phyloP scores from a whole-genome alignment of 2,329 filamentous ascomycete species.

The Mariannaea elegans region DNA sequence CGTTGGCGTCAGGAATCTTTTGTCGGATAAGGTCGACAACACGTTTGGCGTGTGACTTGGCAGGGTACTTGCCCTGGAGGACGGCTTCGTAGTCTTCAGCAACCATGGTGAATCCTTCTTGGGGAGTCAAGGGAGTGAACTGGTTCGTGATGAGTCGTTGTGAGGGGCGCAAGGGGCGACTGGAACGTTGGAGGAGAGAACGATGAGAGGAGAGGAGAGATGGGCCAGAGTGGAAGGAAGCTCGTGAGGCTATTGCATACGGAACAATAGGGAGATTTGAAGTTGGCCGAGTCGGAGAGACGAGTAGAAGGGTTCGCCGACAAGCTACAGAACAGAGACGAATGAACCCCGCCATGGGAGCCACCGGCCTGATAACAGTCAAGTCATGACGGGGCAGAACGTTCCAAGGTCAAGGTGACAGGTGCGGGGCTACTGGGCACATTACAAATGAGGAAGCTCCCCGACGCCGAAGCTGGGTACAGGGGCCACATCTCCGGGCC shows the following conservation, averaged over 20 bases:
- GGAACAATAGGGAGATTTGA: not conserved
- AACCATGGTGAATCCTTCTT: constrained; percentile 42
- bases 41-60: constrained; percentile 84
- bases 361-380: constrained; percentile 30
- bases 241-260: not conserved
- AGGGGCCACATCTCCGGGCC: constrained; percentile 20
- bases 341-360: constrained; percentile 20
- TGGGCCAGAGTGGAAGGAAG: not conserved
- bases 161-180: not conserved
- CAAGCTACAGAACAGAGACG: not conserved
- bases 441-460: constrained; percentile 36
- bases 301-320: not conserved
- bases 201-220: not conserved
- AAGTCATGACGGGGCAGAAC: constrained; percentile 11
- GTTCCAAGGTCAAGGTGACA: not conserved
- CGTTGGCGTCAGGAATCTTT: constrained; percentile 69
- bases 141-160: constrained; percentile 9
- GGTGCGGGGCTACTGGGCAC: constrained; percentile 13
- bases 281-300: not conserved
- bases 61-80: constrained; percentile 76
- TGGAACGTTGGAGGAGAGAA: not conserved
- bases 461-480: constrained; percentile 4
- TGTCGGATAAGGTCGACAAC: constrained; percentile 82
- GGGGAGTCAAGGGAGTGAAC: not conserved
- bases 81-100: constrained; percentile 59